These are phyloP conservation scores for Thymus quinquecostatus DNA, from an alignment of 257 asterid species.

Conservation along the genomic window DNA sequence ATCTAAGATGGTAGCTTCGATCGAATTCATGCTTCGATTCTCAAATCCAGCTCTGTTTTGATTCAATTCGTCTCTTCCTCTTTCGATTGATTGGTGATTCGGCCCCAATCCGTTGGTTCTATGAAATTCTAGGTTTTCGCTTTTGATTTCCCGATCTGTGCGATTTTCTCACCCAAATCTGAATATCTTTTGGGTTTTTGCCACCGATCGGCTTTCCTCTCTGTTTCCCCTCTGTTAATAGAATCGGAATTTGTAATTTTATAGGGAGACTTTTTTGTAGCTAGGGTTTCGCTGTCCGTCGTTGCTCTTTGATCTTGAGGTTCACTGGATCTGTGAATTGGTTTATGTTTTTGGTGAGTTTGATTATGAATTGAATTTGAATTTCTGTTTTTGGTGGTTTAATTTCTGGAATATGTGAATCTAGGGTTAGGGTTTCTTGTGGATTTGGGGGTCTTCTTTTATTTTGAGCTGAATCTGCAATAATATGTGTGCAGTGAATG, in stretches of 20 bases:
- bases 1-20: constrained; percentile 18
- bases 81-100: constrained; percentile 43
- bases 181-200: not conserved
- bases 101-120: constrained; percentile 9
- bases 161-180: constrained; percentile 19
- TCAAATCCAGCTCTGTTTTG: constrained; percentile 28
- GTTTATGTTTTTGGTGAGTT: constrained; percentile 35
- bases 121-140: constrained; percentile 41
- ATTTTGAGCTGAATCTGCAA: constrained; percentile 1
- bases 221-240: constrained; percentile 28
- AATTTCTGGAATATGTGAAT: constrained; percentile 22
- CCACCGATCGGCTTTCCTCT: not conserved
- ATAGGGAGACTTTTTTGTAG: constrained; percentile 21
- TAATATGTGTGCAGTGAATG: constrained; percentile 14
- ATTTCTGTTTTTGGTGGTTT: not conserved
- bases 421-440: constrained; percentile 55
- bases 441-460: constrained; percentile 26
- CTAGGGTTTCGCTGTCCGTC: constrained; percentile 49
- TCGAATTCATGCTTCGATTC: constrained; percentile 22
- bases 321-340: constrained; percentile 43
- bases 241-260: constrained; percentile 10
- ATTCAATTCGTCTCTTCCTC: constrained; percentile 34
- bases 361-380: constrained; percentile 30
- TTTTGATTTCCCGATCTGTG: constrained; percentile 40
- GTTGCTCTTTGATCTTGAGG: constrained; percentile 25